Evolutionary conservation across 140 eudicot species (phyloP), one percentile per base, ranked within the genome.

Genomic region (Oenanthe javanica): DNA sequence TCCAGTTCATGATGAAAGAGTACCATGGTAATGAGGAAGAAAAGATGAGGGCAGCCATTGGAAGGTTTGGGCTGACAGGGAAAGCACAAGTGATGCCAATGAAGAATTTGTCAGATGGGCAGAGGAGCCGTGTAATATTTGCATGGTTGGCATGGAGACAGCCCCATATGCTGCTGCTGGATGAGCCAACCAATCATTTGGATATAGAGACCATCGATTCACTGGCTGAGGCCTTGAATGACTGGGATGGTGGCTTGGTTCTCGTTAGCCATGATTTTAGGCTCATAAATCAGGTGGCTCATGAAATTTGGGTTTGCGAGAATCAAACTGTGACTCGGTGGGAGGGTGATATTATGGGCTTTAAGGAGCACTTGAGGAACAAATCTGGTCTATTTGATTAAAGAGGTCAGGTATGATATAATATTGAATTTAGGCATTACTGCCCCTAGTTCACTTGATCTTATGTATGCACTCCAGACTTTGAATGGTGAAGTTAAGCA

Each of bases 221-320:
- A 0, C 76, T 94, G 63, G 98, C 98, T 0, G 97, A 92, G 84
- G 98, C 98, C 0, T 48, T 94, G 82, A 94, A 92, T 42, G 97
- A 94, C 38, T 94, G 98, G 98, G 98, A 94, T 25, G 98, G 98
- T 43, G 98, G 98, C 7, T 45, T 94, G 96, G 98, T 94, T 78
- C 90, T 94, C 16, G 98, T 94, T 19, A 94, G 98, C 77, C 98
- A 94, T 14, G 98, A 94, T 79, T 94, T 94, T 40, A 83, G 98
- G 90, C 92, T 94, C 52, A 94, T 94, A 42, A 94, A 94, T 87
- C 98, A 94, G 90, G 98, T 94, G 77, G 98, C 98, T 0, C 90
- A 85, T 11, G 98, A 94, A 89, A 94, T 94, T 14, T 94, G 98
- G 98, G 97, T 94, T 45, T 94, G 98, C 43, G 98, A 94, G 80